These are phyloP conservation scores for Cordyceps fumosorosea DNA, from an alignment of 2,329 filamentous ascomycete species.

Conservation along the genomic window DNA sequence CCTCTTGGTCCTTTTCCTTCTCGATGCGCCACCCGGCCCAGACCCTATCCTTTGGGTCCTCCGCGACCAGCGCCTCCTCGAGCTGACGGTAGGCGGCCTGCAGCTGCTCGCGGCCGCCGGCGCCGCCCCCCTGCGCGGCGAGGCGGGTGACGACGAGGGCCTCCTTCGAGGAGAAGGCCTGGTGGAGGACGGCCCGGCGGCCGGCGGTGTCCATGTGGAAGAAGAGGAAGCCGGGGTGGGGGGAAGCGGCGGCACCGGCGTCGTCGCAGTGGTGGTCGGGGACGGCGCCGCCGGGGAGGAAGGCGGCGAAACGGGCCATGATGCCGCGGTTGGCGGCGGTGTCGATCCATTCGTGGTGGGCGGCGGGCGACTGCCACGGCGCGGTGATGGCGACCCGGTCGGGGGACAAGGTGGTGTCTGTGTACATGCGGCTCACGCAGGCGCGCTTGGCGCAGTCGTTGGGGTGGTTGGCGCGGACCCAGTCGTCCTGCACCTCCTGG, in stretches of 20 bases:
- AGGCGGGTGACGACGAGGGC: conserved; percentile 31
- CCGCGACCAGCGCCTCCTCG: conserved; percentile 25
- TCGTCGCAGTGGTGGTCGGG: conserved; percentile 20
- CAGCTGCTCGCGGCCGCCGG: conserved; percentile 22
- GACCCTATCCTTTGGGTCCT: conserved; percentile 25
- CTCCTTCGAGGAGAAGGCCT: conserved; percentile 20
- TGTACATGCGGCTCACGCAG: conserved; percentile 29
- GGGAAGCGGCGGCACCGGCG: conserved; percentile 23
- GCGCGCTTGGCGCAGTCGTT: conserved; percentile 26
- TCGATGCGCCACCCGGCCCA: conserved; percentile 39
- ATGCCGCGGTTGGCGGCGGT: conserved; percentile 32
- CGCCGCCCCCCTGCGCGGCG: conserved; percentile 21
- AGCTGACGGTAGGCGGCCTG: conserved; percentile 27
- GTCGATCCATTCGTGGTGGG: conserved; percentile 37
- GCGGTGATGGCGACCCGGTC: conserved; percentile 36
- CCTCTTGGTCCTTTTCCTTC: conserved; percentile 25
- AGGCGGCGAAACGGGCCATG: conserved; percentile 27
- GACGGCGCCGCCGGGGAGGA: conserved; percentile 21
- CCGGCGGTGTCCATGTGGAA: conserved; percentile 35
- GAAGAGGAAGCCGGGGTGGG: conserved; percentile 28
- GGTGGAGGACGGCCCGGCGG: conserved; percentile 18
- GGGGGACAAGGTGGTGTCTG: conserved; percentile 24
- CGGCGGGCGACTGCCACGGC: conserved; percentile 36
- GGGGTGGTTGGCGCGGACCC: conserved; percentile 32
- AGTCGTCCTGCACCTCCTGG: conserved; percentile 32